Evolutionary conservation across 257 asterid species (phyloP).

Genomic region (Mentha longifolia): DNA sequence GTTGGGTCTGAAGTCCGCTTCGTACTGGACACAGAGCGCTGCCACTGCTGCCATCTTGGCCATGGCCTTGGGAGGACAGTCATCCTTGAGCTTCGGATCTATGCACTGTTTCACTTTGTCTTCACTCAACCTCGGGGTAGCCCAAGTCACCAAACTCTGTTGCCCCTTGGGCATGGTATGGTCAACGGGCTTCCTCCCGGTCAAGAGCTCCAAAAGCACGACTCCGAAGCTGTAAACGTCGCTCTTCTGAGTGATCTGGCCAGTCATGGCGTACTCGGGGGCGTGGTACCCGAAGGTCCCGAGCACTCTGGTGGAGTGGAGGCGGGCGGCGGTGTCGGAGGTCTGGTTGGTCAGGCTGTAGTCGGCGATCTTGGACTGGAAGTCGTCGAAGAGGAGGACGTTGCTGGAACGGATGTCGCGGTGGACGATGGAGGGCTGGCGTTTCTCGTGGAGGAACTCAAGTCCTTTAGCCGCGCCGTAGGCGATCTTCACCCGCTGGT

Average conservation of each 20-base stretch:
- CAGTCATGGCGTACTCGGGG: slow-evolving; percentile 96
- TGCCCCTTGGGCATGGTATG: slow-evolving; percentile 98
- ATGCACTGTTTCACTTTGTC: slow-evolving; percentile 94
- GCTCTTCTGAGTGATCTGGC: slow-evolving; percentile 85
- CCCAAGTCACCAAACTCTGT: slow-evolving; percentile 93
- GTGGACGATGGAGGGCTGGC: slow-evolving; percentile 83
- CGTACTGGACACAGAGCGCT: slow-evolving; percentile 94
- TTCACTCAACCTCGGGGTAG: slow-evolving; percentile 92
- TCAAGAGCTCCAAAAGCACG: slow-evolving; percentile 73
- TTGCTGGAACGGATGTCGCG: slow-evolving; percentile 94
- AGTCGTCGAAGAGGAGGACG: slow-evolving; percentile 85
- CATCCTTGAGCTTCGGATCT: slow-evolving; percentile 76
- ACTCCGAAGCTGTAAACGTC: slow-evolving; percentile 92
- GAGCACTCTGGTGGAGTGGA: slow-evolving; percentile 88
- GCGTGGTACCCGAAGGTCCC: slow-evolving; percentile 97
- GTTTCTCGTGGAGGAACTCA: slow-evolving; percentile 85
- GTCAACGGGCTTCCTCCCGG: slow-evolving; percentile 91
- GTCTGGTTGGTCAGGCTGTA: slow-evolving; percentile 81
- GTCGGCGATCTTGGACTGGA: slow-evolving; percentile 77
- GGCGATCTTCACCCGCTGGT: slow-evolving; percentile 87
- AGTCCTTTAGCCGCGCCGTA: slow-evolving; percentile 92
- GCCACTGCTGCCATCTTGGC: slow-evolving; percentile 99
- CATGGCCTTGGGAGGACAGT: slow-evolving; percentile 80
- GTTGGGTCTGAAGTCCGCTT: slow-evolving; percentile 93
- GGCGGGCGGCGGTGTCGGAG: slow-evolving; percentile 92